Evolutionary conservation across 2,329 filamentous ascomycete genomes (phyloP), one percentile per base, ranked within the genome.

Genomic region (Sporothrix luriei): DNA sequence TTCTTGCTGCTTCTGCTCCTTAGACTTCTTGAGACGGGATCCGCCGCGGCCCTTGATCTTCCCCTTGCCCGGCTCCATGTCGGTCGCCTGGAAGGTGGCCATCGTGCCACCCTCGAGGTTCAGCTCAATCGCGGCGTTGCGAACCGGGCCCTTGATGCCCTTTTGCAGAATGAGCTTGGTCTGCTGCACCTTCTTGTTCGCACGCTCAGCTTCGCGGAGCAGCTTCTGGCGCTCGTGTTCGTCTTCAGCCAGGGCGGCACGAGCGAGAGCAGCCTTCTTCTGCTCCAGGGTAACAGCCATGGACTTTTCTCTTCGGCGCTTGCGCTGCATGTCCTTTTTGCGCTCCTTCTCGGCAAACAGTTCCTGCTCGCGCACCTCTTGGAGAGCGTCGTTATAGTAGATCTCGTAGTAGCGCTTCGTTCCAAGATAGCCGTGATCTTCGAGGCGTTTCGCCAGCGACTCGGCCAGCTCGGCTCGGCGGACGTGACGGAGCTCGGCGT

Each of bases 291-390:
- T 94, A 71, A 96, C 91, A 4, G 93, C 93, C 84, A 97, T 93
- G 4, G 94, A 97, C 82, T 97, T 97, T 78, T 98, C 94, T 21
- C 95, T 91, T 55, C 95, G 90, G 71, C 95, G 88, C 82, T 98
- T 99, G 73, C 95, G 91, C 79, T 99, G 95, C 93, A 99, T 98
- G 77, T 99, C 95, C 83, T 99, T 99, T 84, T 99, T 99, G 73
- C 95, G 92, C 80, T 99, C 95, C 82, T 99, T 99, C 80, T 99
- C 95, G 72, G 94, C 93, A 71, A 91, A 91, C 9, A 97, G 85
- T 78, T 97, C 94, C 74, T 93, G 92, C 72, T 93, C 91, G 74
- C 95, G 91, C 2, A 98, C 94, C 75, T 97, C 91, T 68, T 91
- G 87, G 71, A 94, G 86, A 1, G 95, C 94, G 52, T 91, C 89